phyloP scores from a whole-genome alignment of 1,139 yeast genomes.

The Yamadazyma aaseri region DNA sequence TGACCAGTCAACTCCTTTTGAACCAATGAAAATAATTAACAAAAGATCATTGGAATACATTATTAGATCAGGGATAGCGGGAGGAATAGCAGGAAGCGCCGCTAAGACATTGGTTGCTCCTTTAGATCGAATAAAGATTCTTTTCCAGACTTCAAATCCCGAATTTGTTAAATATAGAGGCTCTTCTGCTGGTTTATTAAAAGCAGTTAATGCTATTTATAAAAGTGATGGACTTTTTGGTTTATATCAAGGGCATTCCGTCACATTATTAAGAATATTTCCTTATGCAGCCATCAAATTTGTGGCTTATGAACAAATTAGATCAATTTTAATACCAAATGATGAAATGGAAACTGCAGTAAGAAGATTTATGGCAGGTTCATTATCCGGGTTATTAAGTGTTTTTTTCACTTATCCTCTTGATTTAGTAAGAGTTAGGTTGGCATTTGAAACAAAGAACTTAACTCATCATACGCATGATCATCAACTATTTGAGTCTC shows the following conservation, averaged over 20 bases:
- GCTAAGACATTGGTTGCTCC: conserved; percentile 97
- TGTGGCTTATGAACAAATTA: conserved; percentile 93
- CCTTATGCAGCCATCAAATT: conserved; percentile 98
- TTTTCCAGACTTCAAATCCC: conserved; percentile 94
- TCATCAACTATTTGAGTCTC: conserved; percentile 23
- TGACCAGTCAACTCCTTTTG: conserved; percentile 32
- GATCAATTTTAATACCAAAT: conserved; percentile 75
- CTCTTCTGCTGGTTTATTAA: conserved; percentile 68
- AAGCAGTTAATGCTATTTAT: conserved; percentile 71
- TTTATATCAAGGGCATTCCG: conserved; percentile 92
- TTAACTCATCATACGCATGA: conserved; percentile 24
- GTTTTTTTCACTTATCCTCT: conserved; percentile 92
- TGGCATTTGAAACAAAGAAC: conserved; percentile 80
- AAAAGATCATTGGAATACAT: conserved; percentile 79
- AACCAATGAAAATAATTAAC: conserved; percentile 29
- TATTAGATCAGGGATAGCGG: conserved; percentile 82
- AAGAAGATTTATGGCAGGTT: conserved; percentile 84
- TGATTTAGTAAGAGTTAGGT: conserved; percentile 83
- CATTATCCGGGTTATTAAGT: conserved; percentile 81
- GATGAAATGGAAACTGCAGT: conserved; percentile 73
- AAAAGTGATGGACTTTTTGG: conserved; percentile 74
- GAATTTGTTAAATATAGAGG: conserved; percentile 81
- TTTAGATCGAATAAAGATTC: conserved; percentile 86
- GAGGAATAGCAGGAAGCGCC: conserved; percentile 93
- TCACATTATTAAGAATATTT: conserved; percentile 83